phyloP scores from a whole-genome alignment of 306 rosid species.

The Datisca glomerata region DNA sequence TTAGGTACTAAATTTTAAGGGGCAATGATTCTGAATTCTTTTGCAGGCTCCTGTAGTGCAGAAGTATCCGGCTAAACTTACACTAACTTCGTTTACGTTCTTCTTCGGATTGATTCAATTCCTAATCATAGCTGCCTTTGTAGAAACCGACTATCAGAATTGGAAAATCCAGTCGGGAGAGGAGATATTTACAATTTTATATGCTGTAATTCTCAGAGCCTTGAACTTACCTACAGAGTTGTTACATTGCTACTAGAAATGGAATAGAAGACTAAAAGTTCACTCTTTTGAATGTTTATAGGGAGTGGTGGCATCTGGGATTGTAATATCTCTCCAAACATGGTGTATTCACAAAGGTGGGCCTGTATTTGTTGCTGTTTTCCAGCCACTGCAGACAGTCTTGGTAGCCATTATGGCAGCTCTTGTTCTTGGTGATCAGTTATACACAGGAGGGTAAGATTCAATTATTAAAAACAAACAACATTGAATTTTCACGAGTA shows the following conservation, averaged over 20 bases:
- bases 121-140: conserved; percentile 47
- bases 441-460: conserved; percentile 49
- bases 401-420: conserved; percentile 56
- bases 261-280: not conserved
- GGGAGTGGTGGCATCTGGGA: conserved; percentile 43
- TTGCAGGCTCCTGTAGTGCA: conserved; percentile 55
- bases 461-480: not conserved
- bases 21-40: not conserved
- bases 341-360: conserved; percentile 68
- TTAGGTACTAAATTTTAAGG: not conserved
- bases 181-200: conserved; percentile 46
- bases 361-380: conserved; percentile 64
- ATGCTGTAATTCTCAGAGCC: conserved; percentile 34
- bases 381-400: conserved; percentile 56
- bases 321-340: conserved; percentile 46
- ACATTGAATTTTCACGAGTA: too few relatives aligned
- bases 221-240: not conserved
- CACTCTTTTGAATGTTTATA: conserved; percentile 5
- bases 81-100: conserved; percentile 47
- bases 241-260: not conserved
- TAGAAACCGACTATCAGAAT: conserved; percentile 37
- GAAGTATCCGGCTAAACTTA: conserved; percentile 52
- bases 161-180: conserved; percentile 52
- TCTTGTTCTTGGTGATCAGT: conserved; percentile 38
- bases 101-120: conserved; percentile 72